These are phyloP conservation scores for Colletotrichum eremochloae DNA, from an alignment of 2,329 filamentous ascomycete species.

Conservation along the genomic window DNA sequence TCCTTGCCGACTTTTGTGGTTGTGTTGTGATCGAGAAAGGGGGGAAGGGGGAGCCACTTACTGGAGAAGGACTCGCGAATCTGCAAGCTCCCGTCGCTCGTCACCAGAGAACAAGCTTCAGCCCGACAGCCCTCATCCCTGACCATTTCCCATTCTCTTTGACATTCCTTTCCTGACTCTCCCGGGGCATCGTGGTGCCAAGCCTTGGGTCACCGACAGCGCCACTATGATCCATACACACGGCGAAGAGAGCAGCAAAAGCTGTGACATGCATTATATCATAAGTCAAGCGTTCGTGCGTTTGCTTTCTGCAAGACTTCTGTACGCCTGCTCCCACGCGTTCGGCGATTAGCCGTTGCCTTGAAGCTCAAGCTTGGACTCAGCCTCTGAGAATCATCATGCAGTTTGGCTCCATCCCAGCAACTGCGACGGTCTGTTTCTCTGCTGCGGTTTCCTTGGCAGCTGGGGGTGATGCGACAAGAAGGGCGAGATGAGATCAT, in stretches of 20 bases:
- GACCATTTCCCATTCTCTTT: conserved; percentile 4
- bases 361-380: background rate
- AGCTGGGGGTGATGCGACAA: background rate
- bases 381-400: conserved; percentile 12
- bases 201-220: conserved; percentile 31
- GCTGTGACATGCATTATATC: conserved; percentile 29
- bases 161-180: conserved; percentile 30
- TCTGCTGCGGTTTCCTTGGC: conserved; percentile 31
- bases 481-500: background rate
- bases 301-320: conserved; percentile 1
- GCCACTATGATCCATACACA: background rate
- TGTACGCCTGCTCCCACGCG: conserved; percentile 4
- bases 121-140: conserved; percentile 34
- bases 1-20: conserved; percentile 13
- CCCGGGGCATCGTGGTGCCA: conserved; percentile 17
- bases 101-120: conserved; percentile 36
- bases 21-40: background rate
- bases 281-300: conserved; percentile 10
- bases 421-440: conserved; percentile 17
- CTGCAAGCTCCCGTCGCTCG: conserved; percentile 21
- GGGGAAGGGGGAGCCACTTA: background rate
- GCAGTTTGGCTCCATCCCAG: conserved; percentile 28
- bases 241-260: background rate
- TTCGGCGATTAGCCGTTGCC: conserved; percentile 3
- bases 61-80: conserved; percentile 10